These are phyloP conservation scores for Hymenoscyphus albidus DNA, from an alignment of 2,329 filamentous ascomycete species.

Conservation along the genomic window DNA sequence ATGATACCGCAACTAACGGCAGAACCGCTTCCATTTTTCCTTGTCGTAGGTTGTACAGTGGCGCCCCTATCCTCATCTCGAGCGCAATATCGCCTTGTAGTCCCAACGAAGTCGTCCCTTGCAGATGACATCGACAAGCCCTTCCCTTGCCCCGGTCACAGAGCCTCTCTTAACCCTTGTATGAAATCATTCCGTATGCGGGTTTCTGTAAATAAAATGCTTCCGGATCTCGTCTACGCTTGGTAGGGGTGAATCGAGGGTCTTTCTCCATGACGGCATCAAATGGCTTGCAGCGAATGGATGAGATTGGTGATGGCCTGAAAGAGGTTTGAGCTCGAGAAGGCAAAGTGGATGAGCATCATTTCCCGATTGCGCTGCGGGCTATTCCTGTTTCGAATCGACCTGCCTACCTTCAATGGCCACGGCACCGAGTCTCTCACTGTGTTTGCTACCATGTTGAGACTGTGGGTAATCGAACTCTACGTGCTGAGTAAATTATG, in stretches of 20 bases:
- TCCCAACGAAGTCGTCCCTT: neutral
- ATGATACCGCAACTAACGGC: neutral
- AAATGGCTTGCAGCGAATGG: slow-evolving; percentile 1
- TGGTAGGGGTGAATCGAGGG: slow-evolving; percentile 2
- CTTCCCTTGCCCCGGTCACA: neutral
- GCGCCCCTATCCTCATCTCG: neutral
- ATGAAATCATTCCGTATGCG: neutral
- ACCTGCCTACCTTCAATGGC: neutral
- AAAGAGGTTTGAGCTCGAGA: slow-evolving; percentile 8
- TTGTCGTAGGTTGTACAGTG: neutral
- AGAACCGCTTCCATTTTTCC: neutral
- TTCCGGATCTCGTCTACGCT: neutral
- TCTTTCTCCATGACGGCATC: neutral
- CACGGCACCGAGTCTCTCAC: slow-evolving; percentile 7
- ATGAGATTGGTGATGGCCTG: neutral
- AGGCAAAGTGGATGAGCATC: neutral
- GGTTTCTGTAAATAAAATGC: neutral
- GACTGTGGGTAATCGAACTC: neutral
- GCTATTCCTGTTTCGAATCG: neutral
- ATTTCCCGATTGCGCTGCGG: neutral
- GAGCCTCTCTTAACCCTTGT: neutral
- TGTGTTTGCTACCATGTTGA: neutral
- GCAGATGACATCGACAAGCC: neutral
- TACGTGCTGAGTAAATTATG: slow-evolving; percentile 5
- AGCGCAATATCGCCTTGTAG: neutral